Conservation (phyloP, 129 eudicot genomes). For the Flaveria trinervia region DNA sequence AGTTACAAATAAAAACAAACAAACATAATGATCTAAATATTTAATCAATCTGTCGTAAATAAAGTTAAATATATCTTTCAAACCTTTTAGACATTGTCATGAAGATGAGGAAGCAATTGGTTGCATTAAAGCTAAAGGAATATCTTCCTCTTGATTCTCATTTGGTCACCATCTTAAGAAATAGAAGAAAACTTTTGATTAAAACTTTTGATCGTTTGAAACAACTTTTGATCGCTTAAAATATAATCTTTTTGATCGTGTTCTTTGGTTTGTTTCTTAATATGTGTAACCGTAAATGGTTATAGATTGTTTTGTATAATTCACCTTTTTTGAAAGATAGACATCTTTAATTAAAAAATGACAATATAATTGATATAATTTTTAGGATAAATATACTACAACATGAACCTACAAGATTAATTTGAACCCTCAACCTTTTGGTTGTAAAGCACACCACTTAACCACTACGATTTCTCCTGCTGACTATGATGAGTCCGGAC, state of each 20-base stretch:
- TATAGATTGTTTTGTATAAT: neutral
- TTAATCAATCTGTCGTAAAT: neutral
- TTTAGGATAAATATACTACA: too few relatives aligned
- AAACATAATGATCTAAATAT: neutral
- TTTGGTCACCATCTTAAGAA: conserved; percentile 26
- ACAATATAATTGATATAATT: neutral
- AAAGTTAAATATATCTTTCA: neutral
- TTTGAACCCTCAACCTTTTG: too few relatives aligned
- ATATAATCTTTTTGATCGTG: conserved; percentile 5
- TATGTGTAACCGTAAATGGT: neutral
- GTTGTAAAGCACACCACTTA: too few relatives aligned
- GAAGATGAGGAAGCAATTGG: neutral
- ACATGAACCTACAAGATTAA: too few relatives aligned
- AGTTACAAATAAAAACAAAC: neutral
- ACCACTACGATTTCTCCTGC: too few relatives aligned
- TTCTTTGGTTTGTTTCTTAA: neutral
- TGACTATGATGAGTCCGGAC: too few relatives aligned
- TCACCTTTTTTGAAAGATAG: neutral
- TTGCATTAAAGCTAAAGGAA: conserved; percentile 28
- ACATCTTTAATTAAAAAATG: too few relatives aligned
- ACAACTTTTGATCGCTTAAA: conserved; percentile 13
- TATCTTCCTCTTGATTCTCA: conserved; percentile 35
- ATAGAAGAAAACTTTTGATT: conserved; percentile 15
- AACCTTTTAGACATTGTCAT: conserved; percentile 1
- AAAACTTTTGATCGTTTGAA: conserved; percentile 15